These are phyloP conservation scores for Alnus glutinosa DNA, from an alignment of 306 rosid genomes.

Conservation along the genomic window DNA sequence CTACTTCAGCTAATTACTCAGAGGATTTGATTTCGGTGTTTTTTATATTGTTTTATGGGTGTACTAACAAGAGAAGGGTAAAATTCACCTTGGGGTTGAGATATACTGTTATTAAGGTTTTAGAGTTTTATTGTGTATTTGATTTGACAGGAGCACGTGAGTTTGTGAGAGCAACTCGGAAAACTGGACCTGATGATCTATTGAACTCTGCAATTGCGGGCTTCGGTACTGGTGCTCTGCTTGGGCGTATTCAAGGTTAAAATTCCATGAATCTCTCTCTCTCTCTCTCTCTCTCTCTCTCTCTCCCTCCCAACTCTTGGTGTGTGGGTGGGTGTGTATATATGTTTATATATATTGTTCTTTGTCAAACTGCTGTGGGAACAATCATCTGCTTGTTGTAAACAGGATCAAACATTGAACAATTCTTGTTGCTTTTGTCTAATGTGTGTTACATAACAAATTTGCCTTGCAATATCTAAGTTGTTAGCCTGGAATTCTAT, in stretches of 20 bases:
- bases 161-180: conserved; percentile 58
- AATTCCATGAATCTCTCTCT: conserved; percentile 21
- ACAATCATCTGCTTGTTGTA: background rate
- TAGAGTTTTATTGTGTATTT: conserved; percentile 4
- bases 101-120: background rate
- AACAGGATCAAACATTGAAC: background rate
- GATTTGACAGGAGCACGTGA: conserved; percentile 72
- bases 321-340: background rate
- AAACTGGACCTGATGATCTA: conserved; percentile 75
- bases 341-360: background rate
- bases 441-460: background rate
- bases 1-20: too few relatives aligned
- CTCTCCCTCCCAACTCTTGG: background rate
- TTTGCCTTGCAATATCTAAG: background rate
- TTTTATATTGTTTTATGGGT: too few relatives aligned
- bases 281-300: background rate
- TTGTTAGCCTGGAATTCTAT: background rate
- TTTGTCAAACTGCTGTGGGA: background rate
- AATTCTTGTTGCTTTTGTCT: background rate
- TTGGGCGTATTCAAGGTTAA: conserved; percentile 88
- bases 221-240: conserved; percentile 82
- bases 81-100: too few relatives aligned
- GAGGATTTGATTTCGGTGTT: too few relatives aligned
- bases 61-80: too few relatives aligned
- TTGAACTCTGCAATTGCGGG: conserved; percentile 77